phyloP scores from a whole-genome alignment of 495 filamentous ascomycete genomes.

The Penicillium macrosclerotiorum region DNA sequence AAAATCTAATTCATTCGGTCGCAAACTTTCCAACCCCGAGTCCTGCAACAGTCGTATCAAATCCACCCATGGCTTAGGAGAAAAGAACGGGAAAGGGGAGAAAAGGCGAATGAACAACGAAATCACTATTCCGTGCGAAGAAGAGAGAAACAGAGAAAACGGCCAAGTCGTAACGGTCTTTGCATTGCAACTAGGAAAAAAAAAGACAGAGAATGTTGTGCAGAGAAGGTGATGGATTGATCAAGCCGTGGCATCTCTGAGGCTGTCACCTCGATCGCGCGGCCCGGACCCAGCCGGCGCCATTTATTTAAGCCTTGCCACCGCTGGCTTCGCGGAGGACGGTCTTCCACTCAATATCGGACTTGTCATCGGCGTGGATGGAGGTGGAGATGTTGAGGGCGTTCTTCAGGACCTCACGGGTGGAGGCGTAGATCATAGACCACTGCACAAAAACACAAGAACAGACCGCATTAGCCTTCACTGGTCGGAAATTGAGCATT shows the following conservation, averaged over 20 bases:
- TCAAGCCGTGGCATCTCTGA: constrained; percentile 25
- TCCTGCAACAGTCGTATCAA: neutral
- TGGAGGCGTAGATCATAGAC: constrained; percentile 95
- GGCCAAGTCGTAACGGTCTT: constrained; percentile 41
- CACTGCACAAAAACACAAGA: constrained; percentile 33
- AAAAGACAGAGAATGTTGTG: constrained; percentile 29
- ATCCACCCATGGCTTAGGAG: too few relatives aligned
- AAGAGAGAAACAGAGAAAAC: constrained; percentile 15
- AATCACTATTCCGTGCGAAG: neutral
- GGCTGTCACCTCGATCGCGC: constrained; percentile 22
- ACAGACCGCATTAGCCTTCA: neutral
- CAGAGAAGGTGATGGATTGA: constrained; percentile 30
- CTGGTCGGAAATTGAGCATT: neutral
- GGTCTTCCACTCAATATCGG: constrained; percentile 83
- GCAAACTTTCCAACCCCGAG: too few relatives aligned
- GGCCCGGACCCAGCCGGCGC: constrained; percentile 41
- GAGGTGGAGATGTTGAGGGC: constrained; percentile 75
- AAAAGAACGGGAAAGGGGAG: too few relatives aligned
- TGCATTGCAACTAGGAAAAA: constrained; percentile 44
- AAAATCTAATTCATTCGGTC: neutral
- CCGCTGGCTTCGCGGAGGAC: constrained; percentile 80
- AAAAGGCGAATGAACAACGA: neutral
- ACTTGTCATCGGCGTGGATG: constrained; percentile 88
- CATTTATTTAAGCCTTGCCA: constrained; percentile 54
- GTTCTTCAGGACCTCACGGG: constrained; percentile 88